phyloP scores from a whole-genome alignment of 352 stramenopile genomes.

The Phytophthora foliorum region DNA sequence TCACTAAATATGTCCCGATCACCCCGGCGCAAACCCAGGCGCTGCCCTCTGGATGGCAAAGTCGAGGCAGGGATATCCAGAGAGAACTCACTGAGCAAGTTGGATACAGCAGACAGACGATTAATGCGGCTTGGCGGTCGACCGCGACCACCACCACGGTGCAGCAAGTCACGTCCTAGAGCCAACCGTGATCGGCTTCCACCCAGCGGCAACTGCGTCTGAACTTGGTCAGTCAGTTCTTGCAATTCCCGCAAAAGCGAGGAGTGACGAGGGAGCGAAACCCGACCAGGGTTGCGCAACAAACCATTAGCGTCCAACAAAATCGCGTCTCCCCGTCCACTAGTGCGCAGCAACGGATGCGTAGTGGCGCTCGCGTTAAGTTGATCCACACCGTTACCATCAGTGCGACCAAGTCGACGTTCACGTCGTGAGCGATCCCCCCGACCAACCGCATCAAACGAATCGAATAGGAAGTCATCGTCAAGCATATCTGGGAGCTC shows the following conservation, averaged over 20 bases:
- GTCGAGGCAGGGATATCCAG: slow-evolving; percentile 71
- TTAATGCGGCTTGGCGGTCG: slow-evolving; percentile 72
- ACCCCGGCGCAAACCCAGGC: slow-evolving; percentile 51
- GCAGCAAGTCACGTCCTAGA: slow-evolving; percentile 57
- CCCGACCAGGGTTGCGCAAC: slow-evolving; percentile 36
- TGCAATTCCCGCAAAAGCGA: slow-evolving; percentile 81
- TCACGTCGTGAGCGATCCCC: slow-evolving; percentile 51
- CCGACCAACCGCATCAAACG: slow-evolving; percentile 52
- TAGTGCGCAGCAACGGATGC: slow-evolving; percentile 58
- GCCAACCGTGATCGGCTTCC: slow-evolving; percentile 41
- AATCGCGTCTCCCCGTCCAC: slow-evolving; percentile 45
- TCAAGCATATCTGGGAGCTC: slow-evolving; percentile 62
- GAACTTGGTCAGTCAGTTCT: slow-evolving; percentile 80
- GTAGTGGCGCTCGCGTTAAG: slow-evolving; percentile 21
- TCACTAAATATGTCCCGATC: slow-evolving; percentile 65
- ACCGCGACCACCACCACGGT: slow-evolving; percentile 46
- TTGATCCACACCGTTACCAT: slow-evolving; percentile 19
- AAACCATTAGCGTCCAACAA: slow-evolving; percentile 40
- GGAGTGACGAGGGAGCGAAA: slow-evolving; percentile 70
- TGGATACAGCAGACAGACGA: slow-evolving; percentile 74
- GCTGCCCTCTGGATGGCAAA: slow-evolving; percentile 41
- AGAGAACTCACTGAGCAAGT: slow-evolving; percentile 86
- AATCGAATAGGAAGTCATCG: slow-evolving; percentile 69
- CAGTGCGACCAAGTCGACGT: slow-evolving; percentile 32
- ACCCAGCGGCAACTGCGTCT: slow-evolving; percentile 62